Conservation (phyloP, 805 yeast species). For the Ogataea nitratoaversa region DNA sequence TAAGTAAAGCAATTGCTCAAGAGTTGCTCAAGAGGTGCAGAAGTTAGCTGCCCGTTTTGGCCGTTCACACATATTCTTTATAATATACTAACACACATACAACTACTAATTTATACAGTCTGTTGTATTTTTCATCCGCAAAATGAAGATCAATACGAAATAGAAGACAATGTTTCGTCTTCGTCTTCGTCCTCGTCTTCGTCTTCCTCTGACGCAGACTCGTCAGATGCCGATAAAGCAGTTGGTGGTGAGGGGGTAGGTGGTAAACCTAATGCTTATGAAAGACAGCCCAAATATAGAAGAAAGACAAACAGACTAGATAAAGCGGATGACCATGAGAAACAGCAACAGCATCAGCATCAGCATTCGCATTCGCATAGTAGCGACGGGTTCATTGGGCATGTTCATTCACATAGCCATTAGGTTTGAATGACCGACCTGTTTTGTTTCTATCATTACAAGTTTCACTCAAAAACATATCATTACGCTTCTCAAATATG, state of each 20-base stretch:
- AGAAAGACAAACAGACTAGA: constrained; percentile 16
- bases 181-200: constrained; percentile 14
- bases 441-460: too few relatives aligned
- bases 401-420: constrained; percentile 3
- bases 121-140: constrained; percentile 87
- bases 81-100: too few relatives aligned
- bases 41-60: too few relatives aligned
- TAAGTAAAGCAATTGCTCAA: constrained; percentile 24
- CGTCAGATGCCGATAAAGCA: constrained; percentile 15
- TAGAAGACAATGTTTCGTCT: constrained; percentile 16
- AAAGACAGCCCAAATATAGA: constrained; percentile 69
- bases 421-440: too few relatives aligned
- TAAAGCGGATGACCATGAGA: background rate
- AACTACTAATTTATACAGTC: too few relatives aligned
- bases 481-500: too few relatives aligned
- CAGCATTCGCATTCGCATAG: too few relatives aligned
- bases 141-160: constrained; percentile 40
- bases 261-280: constrained; percentile 75
- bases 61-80: too few relatives aligned
- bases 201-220: constrained; percentile 20
- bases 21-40: too few relatives aligned
- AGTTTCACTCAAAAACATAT: too few relatives aligned
- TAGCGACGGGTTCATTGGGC: constrained; percentile 5
- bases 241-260: constrained; percentile 17
- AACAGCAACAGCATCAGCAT: constrained; percentile 12